Evolutionary conservation across 1,284 basidiomycete genomes (phyloP).

Genomic region (Gastroboletus turbinatus): DNA sequence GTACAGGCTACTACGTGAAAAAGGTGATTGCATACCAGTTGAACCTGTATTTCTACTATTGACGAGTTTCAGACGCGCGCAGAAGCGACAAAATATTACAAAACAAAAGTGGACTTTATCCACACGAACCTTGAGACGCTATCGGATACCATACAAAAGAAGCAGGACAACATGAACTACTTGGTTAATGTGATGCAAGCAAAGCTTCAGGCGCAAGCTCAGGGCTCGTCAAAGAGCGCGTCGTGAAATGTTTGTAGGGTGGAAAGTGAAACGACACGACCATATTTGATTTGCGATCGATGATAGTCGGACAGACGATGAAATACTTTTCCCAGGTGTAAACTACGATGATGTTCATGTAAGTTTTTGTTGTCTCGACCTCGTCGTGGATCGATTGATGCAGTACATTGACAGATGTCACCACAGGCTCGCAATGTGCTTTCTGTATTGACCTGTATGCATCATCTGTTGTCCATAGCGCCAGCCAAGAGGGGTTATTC

Average conservation of each 20-base stretch:
- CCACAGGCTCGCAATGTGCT: background rate
- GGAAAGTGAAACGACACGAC: background rate
- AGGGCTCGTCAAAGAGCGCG: conserved; percentile 31
- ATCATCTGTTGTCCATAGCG: background rate
- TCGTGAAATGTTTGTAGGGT: conserved; percentile 12
- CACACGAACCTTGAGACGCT: conserved; percentile 78
- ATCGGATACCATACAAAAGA: conserved; percentile 84
- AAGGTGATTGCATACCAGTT: conserved; percentile 61
- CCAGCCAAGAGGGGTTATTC: background rate
- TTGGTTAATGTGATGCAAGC: conserved; percentile 73
- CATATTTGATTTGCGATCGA: background rate
- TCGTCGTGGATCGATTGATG: background rate
- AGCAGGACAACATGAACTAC: conserved; percentile 84
- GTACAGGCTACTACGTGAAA: conserved; percentile 95
- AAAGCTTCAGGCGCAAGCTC: conserved; percentile 60
- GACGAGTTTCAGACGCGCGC: conserved; percentile 59
- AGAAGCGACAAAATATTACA: conserved; percentile 80
- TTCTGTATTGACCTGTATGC: background rate
- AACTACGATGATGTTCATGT: background rate
- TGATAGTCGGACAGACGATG: conserved; percentile 1
- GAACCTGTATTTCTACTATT: background rate
- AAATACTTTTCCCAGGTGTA: background rate
- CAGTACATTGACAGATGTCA: conserved; percentile 3
- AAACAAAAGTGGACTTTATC: conserved; percentile 75
- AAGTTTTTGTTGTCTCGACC: background rate